Evolutionary conservation across 2,329 filamentous ascomycete genomes (phyloP), one percentile per base, ranked within the genome.

Genomic region (Beauveria sp.): DNA sequence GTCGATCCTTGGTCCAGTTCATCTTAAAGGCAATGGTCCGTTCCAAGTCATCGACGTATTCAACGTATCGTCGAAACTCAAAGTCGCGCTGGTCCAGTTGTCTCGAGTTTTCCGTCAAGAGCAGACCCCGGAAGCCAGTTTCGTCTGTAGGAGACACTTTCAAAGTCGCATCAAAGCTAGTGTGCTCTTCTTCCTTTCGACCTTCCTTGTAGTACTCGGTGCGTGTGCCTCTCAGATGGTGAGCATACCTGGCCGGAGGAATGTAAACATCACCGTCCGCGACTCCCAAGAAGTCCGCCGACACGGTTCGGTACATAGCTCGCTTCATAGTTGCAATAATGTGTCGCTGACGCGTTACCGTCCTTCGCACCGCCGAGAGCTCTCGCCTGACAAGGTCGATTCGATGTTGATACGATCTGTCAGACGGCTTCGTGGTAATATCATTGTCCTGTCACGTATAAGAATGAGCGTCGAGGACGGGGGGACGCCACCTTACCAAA

Each of bases 311-410:
- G 18, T 64, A 65, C 12, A 69, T 62, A 6, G 66, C 66, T 40
- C 56, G 66, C 40, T 64, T 63, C 53, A 76, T 66, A 20, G 65
- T 65, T 24, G 65, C 63, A 20, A 75, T 67, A 3, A 76, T 68
- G 3, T 55, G 63, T 43, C 65, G 67, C 60, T 78, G 76, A 26
- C 68, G 70, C 24, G 60, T 64, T 28, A 78, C 63, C 2, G 72
- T 75, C 28, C 71, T 69, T 46, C 68, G 71, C 26, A 79, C 70
- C 20, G 75, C 71, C 22, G 67, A 66, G 34, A 79, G 67, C 63
- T 80, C 77, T 60, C 79, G 74, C 20, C 73, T 71, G 0, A 78
- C 69, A 16, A 77, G 70, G 43, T 73, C 72, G 55, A 80, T 70
- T 18, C 71, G 70, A 55, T 75, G 73, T 60, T 79, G 74, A 45